Percentiles rank a stretch among this genome's conserved stretches.
Conservation (phyloP, 2,329 filamentous ascomycete genomes). For the Podosphaera xanthii region DNA sequence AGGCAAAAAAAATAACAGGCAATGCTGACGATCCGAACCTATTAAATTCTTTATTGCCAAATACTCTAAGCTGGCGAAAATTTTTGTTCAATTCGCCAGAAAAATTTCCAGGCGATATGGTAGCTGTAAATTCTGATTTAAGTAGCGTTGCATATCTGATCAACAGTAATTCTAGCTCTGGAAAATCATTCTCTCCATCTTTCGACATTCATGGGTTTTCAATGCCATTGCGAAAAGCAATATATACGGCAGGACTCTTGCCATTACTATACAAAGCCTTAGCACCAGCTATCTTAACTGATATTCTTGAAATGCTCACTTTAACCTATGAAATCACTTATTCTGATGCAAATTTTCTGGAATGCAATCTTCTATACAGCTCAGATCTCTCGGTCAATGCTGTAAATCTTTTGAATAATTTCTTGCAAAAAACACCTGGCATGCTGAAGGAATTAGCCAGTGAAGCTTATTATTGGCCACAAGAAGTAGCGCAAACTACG, state of each 20-base stretch:
- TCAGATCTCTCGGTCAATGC: slow-evolving; percentile 16
- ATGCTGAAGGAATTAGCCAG: neutral
- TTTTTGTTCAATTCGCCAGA: neutral
- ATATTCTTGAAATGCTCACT: slow-evolving; percentile 28
- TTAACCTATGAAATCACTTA: slow-evolving; percentile 27
- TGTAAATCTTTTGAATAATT: neutral
- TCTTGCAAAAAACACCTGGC: neutral
- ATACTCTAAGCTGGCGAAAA: neutral
- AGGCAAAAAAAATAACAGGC: neutral
- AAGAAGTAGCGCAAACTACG: neutral
- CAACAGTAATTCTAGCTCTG: neutral
- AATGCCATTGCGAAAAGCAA: slow-evolving; percentile 49
- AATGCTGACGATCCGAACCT: neutral
- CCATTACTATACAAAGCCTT: slow-evolving; percentile 17
- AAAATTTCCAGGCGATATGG: neutral
- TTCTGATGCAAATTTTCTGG: slow-evolving; percentile 26
- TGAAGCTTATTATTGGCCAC: neutral
- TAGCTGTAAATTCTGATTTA: neutral
- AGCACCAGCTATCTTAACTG: slow-evolving; percentile 22
- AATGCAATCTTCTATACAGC: slow-evolving; percentile 25
- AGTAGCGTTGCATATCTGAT: neutral
- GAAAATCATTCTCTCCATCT: neutral
- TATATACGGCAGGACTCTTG: slow-evolving; percentile 42
- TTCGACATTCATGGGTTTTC: slow-evolving; percentile 30
- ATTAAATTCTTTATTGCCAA: neutral